Evolutionary conservation across 2,329 filamentous ascomycete genomes (phyloP).

Genomic region (Cryphonectria japonica): DNA sequence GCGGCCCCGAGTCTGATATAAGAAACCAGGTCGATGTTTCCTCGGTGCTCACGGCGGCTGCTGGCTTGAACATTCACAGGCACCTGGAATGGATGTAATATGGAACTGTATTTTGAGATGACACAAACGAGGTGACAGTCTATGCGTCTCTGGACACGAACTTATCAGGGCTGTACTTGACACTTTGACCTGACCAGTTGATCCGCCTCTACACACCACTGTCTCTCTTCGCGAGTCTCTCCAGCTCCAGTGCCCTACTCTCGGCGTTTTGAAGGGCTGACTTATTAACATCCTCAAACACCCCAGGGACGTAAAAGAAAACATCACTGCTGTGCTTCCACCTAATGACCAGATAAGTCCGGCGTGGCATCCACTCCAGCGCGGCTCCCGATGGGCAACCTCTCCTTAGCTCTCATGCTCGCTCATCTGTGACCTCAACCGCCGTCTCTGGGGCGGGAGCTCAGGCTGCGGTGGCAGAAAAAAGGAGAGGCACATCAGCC

Average conservation of each 20-base stretch:
- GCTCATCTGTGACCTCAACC: slow-evolving; percentile 17
- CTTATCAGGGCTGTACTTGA: not conserved
- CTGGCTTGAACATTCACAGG: not conserved
- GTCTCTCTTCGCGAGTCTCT: not conserved
- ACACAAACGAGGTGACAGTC: not conserved
- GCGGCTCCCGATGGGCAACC: slow-evolving; percentile 4
- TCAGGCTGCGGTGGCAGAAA: slow-evolving; percentile 20
- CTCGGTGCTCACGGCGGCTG: not conserved
- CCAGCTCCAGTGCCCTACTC: slow-evolving; percentile 24
- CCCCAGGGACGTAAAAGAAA: slow-evolving; percentile 6
- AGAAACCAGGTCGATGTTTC: not conserved
- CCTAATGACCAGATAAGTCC: not conserved
- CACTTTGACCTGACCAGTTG: not conserved
- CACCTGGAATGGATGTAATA: not conserved
- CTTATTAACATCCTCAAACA: slow-evolving; percentile 20
- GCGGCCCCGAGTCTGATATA: not conserved
- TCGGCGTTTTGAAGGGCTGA: slow-evolving; percentile 28
- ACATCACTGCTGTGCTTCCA: slow-evolving; percentile 13
- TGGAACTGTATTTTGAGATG: not conserved
- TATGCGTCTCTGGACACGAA: no score
- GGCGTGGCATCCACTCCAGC: slow-evolving; percentile 20
- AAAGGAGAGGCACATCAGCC: not conserved
- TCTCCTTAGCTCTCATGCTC: slow-evolving; percentile 5
- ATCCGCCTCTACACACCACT: not conserved
- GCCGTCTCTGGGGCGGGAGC: slow-evolving; percentile 7